phyloP scores from a whole-genome alignment of 2,329 filamentous ascomycete species.

The Pyrenochaeta sp. region DNA sequence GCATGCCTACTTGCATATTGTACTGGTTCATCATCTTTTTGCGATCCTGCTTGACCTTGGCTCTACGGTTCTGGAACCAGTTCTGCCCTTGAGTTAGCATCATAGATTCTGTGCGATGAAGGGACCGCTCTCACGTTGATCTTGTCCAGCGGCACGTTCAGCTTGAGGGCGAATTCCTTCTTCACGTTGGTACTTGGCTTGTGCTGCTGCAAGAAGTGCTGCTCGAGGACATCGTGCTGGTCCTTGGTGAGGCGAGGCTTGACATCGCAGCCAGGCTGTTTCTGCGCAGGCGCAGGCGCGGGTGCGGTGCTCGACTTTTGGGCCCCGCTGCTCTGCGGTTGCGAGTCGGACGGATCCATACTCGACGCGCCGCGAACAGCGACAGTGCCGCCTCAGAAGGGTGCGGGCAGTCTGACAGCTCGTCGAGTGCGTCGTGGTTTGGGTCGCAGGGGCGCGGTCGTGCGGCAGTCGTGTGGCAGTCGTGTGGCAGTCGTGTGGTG shows the following conservation, averaged over 20 bases:
- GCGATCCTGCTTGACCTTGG: slow-evolving; percentile 62
- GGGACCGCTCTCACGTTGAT: slow-evolving; percentile 57
- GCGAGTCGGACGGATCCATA: slow-evolving; percentile 38
- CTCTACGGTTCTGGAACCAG: slow-evolving; percentile 63
- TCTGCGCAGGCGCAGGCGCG: slow-evolving; percentile 21
- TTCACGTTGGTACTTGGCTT: slow-evolving; percentile 61
- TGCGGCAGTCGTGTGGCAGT: slow-evolving; percentile 5
- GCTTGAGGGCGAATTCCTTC: slow-evolving; percentile 58
- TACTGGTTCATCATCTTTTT: slow-evolving; percentile 56
- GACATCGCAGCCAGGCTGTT: slow-evolving; percentile 52
- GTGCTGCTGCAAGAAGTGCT: slow-evolving; percentile 57
- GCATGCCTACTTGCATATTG: slow-evolving; percentile 46
- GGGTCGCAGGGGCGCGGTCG: slow-evolving; percentile 8
- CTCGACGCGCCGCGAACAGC: slow-evolving; percentile 37
- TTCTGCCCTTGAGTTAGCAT: slow-evolving; percentile 54
- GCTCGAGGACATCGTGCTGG: slow-evolving; percentile 62
- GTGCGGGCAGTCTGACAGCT: slow-evolving; percentile 14
- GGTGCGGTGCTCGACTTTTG: slow-evolving; percentile 24
- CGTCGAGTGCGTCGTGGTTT: not conserved
- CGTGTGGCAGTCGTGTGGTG: slow-evolving; percentile 2
- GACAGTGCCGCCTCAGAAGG: slow-evolving; percentile 16
- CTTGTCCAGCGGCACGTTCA: slow-evolving; percentile 61
- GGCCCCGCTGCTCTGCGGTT: slow-evolving; percentile 19
- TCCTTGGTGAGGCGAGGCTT: slow-evolving; percentile 63
- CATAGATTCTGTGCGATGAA: not conserved